phyloP scores from a whole-genome alignment of 495 filamentous ascomycete genomes.

The Penicillium taxi region DNA sequence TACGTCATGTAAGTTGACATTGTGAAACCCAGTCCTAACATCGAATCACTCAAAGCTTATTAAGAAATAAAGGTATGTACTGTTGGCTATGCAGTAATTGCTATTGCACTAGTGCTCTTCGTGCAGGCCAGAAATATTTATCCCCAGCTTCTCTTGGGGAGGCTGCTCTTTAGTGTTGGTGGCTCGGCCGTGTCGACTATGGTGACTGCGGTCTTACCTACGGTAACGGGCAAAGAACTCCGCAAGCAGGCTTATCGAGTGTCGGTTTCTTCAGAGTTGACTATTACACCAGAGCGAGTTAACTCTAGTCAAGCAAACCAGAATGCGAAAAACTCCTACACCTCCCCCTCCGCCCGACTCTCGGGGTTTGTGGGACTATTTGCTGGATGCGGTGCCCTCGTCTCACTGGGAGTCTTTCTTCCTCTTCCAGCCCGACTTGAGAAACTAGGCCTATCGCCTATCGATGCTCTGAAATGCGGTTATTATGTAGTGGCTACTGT shows the following conservation, averaged over 20 bases:
- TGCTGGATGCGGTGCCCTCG: constrained; percentile 82
- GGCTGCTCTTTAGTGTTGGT: constrained; percentile 82
- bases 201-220: constrained; percentile 91
- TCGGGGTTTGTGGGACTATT: constrained; percentile 88
- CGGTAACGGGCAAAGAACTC: constrained; percentile 54
- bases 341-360: constrained; percentile 50
- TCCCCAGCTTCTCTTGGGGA: constrained; percentile 77
- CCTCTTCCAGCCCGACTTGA: constrained; percentile 76
- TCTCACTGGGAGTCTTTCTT: constrained; percentile 74
- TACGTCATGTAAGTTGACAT: constrained; percentile 55
- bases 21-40: too few species aligned
- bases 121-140: constrained; percentile 84
- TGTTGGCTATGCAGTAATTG: constrained; percentile 72
- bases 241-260: constrained; percentile 14
- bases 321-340: constrained; percentile 2
- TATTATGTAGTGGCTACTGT: constrained; percentile 76
- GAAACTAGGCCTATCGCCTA: constrained; percentile 54
- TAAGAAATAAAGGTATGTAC: constrained; percentile 52
- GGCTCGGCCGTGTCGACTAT: constrained; percentile 91
- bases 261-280: constrained; percentile 55
- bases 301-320: constrained; percentile 9
- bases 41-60: constrained; percentile 2
- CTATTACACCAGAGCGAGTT: constrained; percentile 52
- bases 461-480: constrained; percentile 62
- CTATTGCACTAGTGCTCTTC: constrained; percentile 64